phyloP scores from a whole-genome alignment of 2,329 filamentous ascomycete species.

The Cladophialophora yegresii region DNA sequence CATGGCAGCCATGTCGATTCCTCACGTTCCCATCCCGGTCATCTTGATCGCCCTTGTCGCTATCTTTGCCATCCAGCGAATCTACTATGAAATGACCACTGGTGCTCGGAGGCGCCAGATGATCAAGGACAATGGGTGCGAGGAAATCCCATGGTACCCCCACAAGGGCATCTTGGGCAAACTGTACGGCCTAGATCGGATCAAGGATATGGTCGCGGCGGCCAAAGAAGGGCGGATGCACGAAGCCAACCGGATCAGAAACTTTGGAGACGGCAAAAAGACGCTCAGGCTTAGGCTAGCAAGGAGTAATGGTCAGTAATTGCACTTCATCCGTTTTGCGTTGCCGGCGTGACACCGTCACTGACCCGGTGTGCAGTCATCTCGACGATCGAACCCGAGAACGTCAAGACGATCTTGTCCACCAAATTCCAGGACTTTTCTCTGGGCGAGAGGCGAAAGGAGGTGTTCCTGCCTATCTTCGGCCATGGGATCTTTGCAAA shows the following conservation, averaged over 20 bases:
- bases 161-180: conserved; percentile 48
- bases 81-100: conserved; percentile 33
- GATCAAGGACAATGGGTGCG: conserved; percentile 49
- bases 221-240: conserved; percentile 29
- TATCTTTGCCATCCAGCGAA: conserved; percentile 18
- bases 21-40: conserved; percentile 19
- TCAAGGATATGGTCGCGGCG: conserved; percentile 27
- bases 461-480: conserved; percentile 31
- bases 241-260: conserved; percentile 27
- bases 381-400: conserved; percentile 50
- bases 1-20: conserved; percentile 25
- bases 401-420: conserved; percentile 52
- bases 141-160: conserved; percentile 50
- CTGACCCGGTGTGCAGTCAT: conserved; percentile 27
- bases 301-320: conserved; percentile 11
- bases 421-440: conserved; percentile 35
- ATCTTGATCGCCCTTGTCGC: conserved; percentile 22
- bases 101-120: conserved; percentile 30
- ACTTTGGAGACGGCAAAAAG: conserved; percentile 26
- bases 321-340: not conserved
- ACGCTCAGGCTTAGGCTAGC: conserved; percentile 20
- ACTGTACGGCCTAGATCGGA: conserved; percentile 30
- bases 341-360: not conserved
- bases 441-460: conserved; percentile 51
- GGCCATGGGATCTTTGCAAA: conserved; percentile 49